Conservation (phyloP, 2,329 filamentous ascomycete species). For the Clonostachys rhizophaga region DNA sequence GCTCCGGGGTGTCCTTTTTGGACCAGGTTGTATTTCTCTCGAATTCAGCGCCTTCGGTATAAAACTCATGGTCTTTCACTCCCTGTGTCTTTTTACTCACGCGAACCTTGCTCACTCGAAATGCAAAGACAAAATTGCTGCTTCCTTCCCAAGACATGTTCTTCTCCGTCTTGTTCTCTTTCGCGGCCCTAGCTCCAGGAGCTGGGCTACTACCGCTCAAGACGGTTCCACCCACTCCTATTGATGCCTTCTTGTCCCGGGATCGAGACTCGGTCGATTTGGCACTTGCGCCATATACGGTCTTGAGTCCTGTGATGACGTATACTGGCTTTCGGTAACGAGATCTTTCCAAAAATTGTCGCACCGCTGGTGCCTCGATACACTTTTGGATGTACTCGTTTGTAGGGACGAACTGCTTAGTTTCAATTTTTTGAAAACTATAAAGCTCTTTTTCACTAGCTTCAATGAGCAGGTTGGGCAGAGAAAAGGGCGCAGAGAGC, state of each 20-base stretch:
- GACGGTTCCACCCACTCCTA: neutral
- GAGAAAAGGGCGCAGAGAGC: neutral
- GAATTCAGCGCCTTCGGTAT: slow-evolving; percentile 2
- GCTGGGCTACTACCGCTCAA: neutral
- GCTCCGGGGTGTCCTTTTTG: neutral
- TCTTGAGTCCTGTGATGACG: slow-evolving; percentile 5
- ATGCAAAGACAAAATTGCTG: slow-evolving; percentile 6
- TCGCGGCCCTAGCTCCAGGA: neutral
- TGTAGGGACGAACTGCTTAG: slow-evolving; percentile 1
- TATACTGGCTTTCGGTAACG: slow-evolving; percentile 6
- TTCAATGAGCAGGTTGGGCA: neutral
- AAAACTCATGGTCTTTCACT: neutral
- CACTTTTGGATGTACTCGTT: neutral
- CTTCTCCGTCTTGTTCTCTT: neutral
- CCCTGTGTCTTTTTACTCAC: neutral
- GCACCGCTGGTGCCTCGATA: neutral
- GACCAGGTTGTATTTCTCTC: neutral
- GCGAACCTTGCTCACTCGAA: slow-evolving; percentile 1
- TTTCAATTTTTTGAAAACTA: neutral
- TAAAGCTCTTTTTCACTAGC: neutral
- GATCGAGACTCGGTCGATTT: neutral
- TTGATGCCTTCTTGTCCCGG: neutral
- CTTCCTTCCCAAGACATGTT: slow-evolving; percentile 1
- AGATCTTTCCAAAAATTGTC: neutral
- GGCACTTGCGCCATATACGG: slow-evolving; percentile 2